Evolutionary conservation across 1,139 yeast genomes (phyloP).

Genomic region (Meyerozyma sp.): DNA sequence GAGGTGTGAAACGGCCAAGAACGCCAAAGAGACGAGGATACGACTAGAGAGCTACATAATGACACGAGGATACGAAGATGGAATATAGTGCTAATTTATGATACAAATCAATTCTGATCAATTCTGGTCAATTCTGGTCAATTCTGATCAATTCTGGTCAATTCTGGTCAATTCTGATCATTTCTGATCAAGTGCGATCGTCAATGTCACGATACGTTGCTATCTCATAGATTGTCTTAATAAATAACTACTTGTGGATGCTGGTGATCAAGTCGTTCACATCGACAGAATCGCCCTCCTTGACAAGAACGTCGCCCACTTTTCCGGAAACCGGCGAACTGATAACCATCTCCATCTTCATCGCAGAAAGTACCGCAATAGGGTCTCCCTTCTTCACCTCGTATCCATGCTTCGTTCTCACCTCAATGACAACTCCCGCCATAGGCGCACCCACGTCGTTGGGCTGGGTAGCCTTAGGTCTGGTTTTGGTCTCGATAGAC

Average conservation of each 20-base stretch:
- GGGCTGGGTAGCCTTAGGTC: conserved; percentile 91
- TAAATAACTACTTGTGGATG: conserved; percentile 15
- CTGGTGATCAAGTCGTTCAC: conserved; percentile 73
- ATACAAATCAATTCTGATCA: too few species aligned
- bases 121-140: too few species aligned
- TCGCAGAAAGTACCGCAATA: conserved; percentile 88
- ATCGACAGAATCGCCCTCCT: conserved; percentile 93
- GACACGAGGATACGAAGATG: not conserved
- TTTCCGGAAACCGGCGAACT: conserved; percentile 87
- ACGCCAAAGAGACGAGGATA: conserved; percentile 9
- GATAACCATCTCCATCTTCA: conserved; percentile 99
- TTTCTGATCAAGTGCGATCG: too few species aligned
- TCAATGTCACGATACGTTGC: too few species aligned
- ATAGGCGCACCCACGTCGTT: conserved; percentile 97
- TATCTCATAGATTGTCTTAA: not conserved
- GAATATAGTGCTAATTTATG: not conserved
- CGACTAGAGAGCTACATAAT: too few species aligned
- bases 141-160: too few species aligned
- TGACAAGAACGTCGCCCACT: conserved; percentile 68
- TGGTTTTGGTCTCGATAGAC: conserved; percentile 74
- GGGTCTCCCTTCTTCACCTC: conserved; percentile 97
- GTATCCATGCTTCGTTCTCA: conserved; percentile 80
- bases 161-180: too few species aligned
- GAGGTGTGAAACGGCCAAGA: conserved; percentile 15
- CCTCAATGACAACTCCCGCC: conserved; percentile 98